Conservation (phyloP, 805 yeast genomes). For the Candida ficus region DNA sequence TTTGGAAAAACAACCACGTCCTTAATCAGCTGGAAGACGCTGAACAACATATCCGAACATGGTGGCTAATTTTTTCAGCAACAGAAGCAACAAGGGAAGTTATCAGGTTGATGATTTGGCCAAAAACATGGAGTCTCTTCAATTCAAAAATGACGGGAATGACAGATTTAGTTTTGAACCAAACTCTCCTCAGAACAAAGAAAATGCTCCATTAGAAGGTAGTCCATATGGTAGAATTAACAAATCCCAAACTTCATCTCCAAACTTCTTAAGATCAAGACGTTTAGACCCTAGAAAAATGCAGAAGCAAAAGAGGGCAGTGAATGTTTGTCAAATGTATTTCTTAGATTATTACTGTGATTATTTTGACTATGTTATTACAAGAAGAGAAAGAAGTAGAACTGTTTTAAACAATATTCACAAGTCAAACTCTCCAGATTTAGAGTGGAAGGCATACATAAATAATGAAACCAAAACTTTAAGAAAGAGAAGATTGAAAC, state of each 20-base stretch:
- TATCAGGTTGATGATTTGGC: constrained; percentile 23
- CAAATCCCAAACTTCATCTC: constrained; percentile 7
- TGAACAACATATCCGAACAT: constrained; percentile 3
- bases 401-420: constrained; percentile 57
- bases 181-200: constrained; percentile 37
- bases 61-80: constrained; percentile 26
- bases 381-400: constrained; percentile 75
- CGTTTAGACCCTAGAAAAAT: constrained; percentile 11
- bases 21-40: too few relatives aligned
- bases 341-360: constrained; percentile 95
- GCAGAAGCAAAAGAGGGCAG: constrained; percentile 73
- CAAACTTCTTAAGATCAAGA: constrained; percentile 13
- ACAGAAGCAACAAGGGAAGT: constrained; percentile 13
- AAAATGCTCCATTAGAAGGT: constrained; percentile 29
- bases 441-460: constrained; percentile 71
- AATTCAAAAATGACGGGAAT: constrained; percentile 15
- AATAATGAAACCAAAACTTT: constrained; percentile 81
- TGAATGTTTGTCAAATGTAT: constrained; percentile 89
- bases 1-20: not conserved
- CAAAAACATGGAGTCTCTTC: constrained; percentile 24
- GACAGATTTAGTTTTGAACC: constrained; percentile 26
- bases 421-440: constrained; percentile 29
- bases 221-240: constrained; percentile 25
- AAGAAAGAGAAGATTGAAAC: constrained; percentile 85
- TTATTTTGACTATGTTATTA: constrained; percentile 86